A percentile compares a stretch with the other conserved stretches of the same genome.
Evolutionary conservation across 345 rosid genomes (phyloP).

Genomic region (Leavenworthia alabamica): DNA sequence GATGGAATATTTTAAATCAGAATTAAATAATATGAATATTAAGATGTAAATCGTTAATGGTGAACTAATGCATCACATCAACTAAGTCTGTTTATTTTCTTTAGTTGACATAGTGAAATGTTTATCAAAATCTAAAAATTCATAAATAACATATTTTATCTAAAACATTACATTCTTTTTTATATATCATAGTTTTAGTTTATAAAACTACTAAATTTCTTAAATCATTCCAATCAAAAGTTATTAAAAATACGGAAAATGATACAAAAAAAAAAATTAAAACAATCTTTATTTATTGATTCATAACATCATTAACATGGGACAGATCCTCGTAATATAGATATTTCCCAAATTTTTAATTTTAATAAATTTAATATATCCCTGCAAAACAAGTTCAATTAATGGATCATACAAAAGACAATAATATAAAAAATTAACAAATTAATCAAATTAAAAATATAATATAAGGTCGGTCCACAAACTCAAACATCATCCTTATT

Average conservation of each 20-base stretch:
- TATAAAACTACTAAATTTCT: background rate
- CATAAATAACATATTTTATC: no score
- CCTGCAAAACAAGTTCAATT: background rate
- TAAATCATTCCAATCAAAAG: background rate
- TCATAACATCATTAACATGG: background rate
- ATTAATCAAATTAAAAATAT: background rate
- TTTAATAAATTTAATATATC: background rate
- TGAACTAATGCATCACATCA: no score
- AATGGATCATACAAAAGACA: background rate
- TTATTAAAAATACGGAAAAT: background rate
- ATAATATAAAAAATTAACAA: background rate
- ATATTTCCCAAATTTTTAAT: background rate
- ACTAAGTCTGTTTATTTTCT: no score
- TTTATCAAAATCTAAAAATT: no score
- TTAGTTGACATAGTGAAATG: no score
- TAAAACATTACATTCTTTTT: no score
- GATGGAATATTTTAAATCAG: no score
- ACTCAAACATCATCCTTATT: slow-evolving; percentile 4
- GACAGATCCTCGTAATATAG: background rate
- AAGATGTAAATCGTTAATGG: no score
- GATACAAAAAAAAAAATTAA: background rate
- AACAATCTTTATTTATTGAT: background rate
- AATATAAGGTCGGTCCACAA: slow-evolving; percentile 12
- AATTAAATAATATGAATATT: no score
- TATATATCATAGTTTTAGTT: background rate